phyloP scores from a whole-genome alignment of 306 rosid genomes.

The Cicer chorassanicum region DNA sequence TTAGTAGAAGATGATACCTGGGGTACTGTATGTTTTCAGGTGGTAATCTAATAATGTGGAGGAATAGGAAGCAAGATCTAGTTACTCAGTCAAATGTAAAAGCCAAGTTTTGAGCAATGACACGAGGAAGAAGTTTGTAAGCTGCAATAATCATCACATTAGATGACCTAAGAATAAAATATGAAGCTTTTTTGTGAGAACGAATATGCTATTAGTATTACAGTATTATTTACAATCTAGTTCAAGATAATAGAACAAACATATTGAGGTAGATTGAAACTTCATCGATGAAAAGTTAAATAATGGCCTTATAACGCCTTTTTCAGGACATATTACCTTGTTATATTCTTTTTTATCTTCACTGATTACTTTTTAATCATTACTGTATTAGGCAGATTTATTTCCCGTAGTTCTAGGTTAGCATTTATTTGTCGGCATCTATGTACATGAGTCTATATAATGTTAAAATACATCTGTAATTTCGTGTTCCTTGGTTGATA shows the following conservation, averaged over 20 bases:
- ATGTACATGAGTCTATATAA: neutral
- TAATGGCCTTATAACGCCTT: neutral
- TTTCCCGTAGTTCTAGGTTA: neutral
- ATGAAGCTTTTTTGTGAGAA: neutral
- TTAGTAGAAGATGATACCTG: neutral
- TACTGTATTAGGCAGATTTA: neutral
- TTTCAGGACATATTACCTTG: neutral
- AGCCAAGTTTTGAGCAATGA: neutral
- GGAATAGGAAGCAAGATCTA: neutral
- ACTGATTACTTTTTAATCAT: neutral
- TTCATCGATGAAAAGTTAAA: neutral
- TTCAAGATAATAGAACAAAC: neutral
- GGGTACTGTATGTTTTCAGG: neutral
- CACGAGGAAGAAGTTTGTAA: neutral
- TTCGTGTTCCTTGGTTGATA: slow-evolving; percentile 7
- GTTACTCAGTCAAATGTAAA: neutral
- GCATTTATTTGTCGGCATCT: neutral
- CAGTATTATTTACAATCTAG: neutral
- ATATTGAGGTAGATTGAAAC: neutral
- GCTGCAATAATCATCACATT: neutral
- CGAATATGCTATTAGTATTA: neutral
- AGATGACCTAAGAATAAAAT: neutral
- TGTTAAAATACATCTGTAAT: neutral
- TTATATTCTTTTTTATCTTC: slow-evolving; percentile 9
- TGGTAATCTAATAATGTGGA: neutral